phyloP scores from a whole-genome alignment of 768 basidiomycete species.

The Myochromella boudieri region DNA sequence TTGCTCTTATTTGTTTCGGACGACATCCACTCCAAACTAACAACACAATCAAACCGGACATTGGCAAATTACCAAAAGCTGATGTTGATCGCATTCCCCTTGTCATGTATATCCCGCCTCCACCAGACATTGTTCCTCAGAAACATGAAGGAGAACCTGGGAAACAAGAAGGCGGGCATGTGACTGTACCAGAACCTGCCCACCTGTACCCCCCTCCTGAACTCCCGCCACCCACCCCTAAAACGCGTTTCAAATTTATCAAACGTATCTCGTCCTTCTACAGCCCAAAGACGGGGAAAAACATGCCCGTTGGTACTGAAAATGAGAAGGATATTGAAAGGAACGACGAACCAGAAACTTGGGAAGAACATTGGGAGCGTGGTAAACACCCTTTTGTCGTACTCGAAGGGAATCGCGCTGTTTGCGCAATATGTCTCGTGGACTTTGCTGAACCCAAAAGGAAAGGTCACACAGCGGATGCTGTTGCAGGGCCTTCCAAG shows the following conservation, averaged over 20 bases:
- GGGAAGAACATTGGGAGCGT: conserved; percentile 80
- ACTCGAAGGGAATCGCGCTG: conserved; percentile 79
- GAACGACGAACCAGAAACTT: conserved; percentile 41
- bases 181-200: conserved; percentile 45
- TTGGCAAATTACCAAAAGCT: conserved; percentile 69
- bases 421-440: conserved; percentile 82
- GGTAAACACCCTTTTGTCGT: conserved; percentile 80
- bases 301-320: background rate
- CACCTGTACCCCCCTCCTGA: conserved; percentile 70
- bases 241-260: conserved; percentile 57
- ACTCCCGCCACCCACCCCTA: conserved; percentile 27
- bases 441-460: conserved; percentile 77
- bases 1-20: conserved; percentile 76
- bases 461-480: conserved; percentile 17
- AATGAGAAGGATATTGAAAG: conserved; percentile 11
- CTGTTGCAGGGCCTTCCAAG: background rate
- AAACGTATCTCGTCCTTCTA: conserved; percentile 28
- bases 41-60: conserved; percentile 71
- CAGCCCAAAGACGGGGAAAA: conserved; percentile 15
- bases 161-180: no score
- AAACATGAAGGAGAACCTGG: no score
- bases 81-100: conserved; percentile 80
- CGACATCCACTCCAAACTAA: conserved; percentile 79
- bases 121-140: conserved; percentile 51
- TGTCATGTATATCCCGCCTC: conserved; percentile 83